Percentiles rank a stretch among this genome's conserved stretches.
Evolutionary conservation across 192 early-diverging fungal genomes (phyloP).

Genomic region (Umbelopsis ramanniana): DNA sequence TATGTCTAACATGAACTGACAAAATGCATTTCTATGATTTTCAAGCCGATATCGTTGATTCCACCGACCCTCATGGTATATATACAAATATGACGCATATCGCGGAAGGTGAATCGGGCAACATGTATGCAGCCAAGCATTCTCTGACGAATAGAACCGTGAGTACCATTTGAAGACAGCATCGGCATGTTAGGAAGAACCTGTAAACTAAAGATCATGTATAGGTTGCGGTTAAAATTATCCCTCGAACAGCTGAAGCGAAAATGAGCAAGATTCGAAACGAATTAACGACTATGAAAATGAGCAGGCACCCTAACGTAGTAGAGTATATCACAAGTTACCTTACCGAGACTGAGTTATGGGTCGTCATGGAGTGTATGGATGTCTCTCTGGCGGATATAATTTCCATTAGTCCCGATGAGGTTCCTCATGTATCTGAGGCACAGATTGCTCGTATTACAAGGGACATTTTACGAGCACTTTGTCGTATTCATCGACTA

Average conservation of each 20-base stretch:
- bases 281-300: constrained; percentile 89
- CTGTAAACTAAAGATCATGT: neutral
- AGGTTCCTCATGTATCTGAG: constrained; percentile 69
- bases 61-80: constrained; percentile 75
- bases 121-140: constrained; percentile 84
- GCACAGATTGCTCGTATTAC: constrained; percentile 91
- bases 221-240: constrained; percentile 91
- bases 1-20: no score
- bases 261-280: constrained; percentile 92
- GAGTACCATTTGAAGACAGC: neutral
- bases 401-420: constrained; percentile 80
- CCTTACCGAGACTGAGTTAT: constrained; percentile 81
- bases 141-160: constrained; percentile 39
- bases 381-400: constrained; percentile 97
- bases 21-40: neutral
- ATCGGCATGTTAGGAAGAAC: neutral
- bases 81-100: constrained; percentile 89
- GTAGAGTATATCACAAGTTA: constrained; percentile 93
- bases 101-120: constrained; percentile 93
- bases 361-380: constrained; percentile 99
- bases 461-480: constrained; percentile 78
- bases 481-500: constrained; percentile 76
- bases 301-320: constrained; percentile 88
- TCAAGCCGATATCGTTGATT: constrained; percentile 72
- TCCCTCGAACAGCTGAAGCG: constrained; percentile 81